Percentiles rank a stretch among this genome's conserved stretches.
Conservation (phyloP, 805 yeast species). For the Suhomyces pyralidae region DNA sequence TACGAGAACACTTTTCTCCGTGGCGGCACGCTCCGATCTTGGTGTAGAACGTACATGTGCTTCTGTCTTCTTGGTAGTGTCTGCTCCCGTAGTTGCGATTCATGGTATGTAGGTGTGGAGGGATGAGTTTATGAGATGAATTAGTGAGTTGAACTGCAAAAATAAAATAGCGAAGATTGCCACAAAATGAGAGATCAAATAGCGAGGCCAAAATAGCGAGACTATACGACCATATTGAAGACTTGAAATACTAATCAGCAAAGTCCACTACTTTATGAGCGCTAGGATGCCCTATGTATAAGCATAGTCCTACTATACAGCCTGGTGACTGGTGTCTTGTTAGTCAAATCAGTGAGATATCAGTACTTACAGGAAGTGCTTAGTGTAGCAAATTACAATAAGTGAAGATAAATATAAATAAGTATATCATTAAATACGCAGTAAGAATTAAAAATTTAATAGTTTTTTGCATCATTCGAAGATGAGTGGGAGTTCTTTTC, state of each 20-base stretch:
- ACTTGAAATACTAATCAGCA: not conserved
- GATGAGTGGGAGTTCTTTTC: not conserved
- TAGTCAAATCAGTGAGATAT: no score
- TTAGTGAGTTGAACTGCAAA: not conserved
- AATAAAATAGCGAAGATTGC: not conserved
- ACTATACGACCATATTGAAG: not conserved
- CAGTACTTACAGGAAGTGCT: no score
- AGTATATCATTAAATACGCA: not conserved
- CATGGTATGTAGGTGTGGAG: not conserved
- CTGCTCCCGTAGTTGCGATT: not conserved
- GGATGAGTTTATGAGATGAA: not conserved
- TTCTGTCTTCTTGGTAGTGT: conserved; percentile 5
- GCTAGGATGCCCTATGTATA: no score
- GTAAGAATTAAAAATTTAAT: not conserved
- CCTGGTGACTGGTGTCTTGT: not conserved
- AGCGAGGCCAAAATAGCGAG: not conserved
- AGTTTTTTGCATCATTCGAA: not conserved
- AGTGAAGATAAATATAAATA: not conserved
- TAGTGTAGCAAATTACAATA: not conserved
- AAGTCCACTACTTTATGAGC: no score
- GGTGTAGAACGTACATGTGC: conserved; percentile 56
- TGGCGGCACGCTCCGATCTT: conserved; percentile 93
- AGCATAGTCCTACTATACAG: no score
- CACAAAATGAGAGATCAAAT: not conserved
- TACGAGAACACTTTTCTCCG: conserved; percentile 81